Conservation (phyloP, 2,329 filamentous ascomycete genomes). For the Fusarium marasasianum region DNA sequence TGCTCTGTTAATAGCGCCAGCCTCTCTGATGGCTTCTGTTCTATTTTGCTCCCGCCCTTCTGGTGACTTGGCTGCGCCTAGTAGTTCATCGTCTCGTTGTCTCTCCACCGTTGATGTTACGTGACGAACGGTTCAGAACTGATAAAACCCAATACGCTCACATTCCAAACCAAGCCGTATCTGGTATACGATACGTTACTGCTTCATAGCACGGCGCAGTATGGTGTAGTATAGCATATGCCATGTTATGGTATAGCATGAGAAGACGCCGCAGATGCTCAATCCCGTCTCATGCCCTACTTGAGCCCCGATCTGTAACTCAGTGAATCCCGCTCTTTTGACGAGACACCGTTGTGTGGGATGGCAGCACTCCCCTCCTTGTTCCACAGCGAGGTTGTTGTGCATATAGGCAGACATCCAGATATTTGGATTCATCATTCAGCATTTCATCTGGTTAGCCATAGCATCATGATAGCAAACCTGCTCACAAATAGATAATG, state of each 20-base stretch:
- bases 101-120: conserved; percentile 39
- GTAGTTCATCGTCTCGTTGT: conserved; percentile 25
- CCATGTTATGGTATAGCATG: neutral
- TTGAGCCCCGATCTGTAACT: conserved; percentile 15
- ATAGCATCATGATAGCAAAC: neutral
- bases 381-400: conserved; percentile 20
- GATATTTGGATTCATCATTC: neutral
- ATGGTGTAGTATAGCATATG: neutral
- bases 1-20: conserved; percentile 5
- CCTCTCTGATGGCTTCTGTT: conserved; percentile 14
- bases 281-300: conserved; percentile 5
- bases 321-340: conserved; percentile 37
- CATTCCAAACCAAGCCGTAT: conserved; percentile 23
- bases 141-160: conserved; percentile 21
- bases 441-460: neutral
- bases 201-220: neutral
- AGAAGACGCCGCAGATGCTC: neutral
- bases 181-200: conserved; percentile 20
- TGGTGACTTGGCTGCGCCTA: conserved; percentile 25
- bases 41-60: conserved; percentile 27
- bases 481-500: neutral
- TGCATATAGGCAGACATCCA: conserved; percentile 25
- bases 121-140: conserved; percentile 14
- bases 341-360: conserved; percentile 25
- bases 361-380: conserved; percentile 31